Evolutionary conservation across 2,329 filamentous ascomycete species (phyloP).

Genomic region (Tolypocladium capitatum): DNA sequence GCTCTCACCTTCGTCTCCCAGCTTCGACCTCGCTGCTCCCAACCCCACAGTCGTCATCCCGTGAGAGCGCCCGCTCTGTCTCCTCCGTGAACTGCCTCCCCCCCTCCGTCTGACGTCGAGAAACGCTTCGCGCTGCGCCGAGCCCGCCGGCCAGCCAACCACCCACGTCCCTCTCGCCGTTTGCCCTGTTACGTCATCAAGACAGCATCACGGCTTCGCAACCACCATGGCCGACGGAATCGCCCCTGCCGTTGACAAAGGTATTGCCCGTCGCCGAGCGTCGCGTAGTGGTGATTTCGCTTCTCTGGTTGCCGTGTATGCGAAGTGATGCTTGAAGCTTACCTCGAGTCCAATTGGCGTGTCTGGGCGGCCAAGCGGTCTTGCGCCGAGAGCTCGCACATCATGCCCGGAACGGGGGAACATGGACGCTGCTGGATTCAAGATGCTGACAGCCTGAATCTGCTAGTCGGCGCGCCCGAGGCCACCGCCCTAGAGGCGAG

Average conservation of each 20-base stretch:
- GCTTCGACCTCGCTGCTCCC: neutral
- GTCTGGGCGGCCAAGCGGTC: no score
- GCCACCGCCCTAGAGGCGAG: slow-evolving; percentile 15
- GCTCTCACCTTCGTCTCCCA: neutral
- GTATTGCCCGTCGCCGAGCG: slow-evolving; percentile 11
- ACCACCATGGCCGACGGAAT: slow-evolving; percentile 20
- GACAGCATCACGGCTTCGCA: slow-evolving; percentile 13
- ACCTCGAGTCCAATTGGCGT: neutral
- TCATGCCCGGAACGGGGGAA: neutral
- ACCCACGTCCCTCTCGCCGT: neutral
- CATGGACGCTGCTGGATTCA: neutral
- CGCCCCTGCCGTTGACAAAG: slow-evolving; percentile 22
- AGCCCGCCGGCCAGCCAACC: neutral
- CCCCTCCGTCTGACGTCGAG: neutral
- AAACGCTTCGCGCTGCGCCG: neutral
- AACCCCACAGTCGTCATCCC: neutral
- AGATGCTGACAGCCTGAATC: neutral
- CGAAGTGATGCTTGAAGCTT: no score
- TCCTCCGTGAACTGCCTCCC: neutral
- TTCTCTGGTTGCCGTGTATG: neutral
- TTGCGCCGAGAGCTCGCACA: neutral
- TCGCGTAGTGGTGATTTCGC: neutral
- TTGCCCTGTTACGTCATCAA: slow-evolving; percentile 8
- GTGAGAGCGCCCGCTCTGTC: neutral
- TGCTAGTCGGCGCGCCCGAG: slow-evolving; percentile 16